A percentile compares a stretch with the other conserved stretches of the same genome.
phyloP scores from a whole-genome alignment of 176 grass and related monocot species.

The Ananas comosus region DNA sequence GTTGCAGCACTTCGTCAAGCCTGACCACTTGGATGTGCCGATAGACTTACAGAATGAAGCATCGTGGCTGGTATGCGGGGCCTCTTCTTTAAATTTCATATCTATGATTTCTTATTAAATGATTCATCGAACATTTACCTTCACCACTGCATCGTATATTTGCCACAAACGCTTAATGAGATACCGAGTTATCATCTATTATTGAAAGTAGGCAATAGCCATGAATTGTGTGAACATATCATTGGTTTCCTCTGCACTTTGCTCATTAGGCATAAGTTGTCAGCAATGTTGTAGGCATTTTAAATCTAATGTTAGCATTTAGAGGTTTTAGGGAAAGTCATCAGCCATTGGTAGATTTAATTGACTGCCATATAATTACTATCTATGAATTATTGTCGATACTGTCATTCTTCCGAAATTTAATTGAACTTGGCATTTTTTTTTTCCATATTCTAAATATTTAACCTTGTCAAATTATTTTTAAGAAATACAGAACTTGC shows the following conservation, averaged over 20 bases:
- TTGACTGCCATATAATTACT: no score
- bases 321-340: not conserved
- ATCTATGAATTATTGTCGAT: no score
- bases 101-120: constrained; percentile 8
- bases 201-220: not conserved
- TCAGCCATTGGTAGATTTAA: not conserved
- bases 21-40: constrained; percentile 83
- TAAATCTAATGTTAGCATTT: not conserved
- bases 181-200: not conserved
- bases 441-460: not conserved
- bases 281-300: not conserved
- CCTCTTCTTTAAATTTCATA: not conserved
- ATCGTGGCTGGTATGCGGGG: constrained; percentile 55
- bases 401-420: no score
- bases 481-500: no score
- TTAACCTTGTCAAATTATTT: no score
- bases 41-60: constrained; percentile 63
- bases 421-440: no score
- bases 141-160: not conserved
- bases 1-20: constrained; percentile 79
- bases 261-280: not conserved
- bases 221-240: not conserved
- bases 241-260: not conserved
- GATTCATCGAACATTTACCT: not conserved
- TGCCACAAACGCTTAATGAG: not conserved